Evolutionary conservation across 148 eudicot species (phyloP).

Genomic region (Rhododendron griersonianum): DNA sequence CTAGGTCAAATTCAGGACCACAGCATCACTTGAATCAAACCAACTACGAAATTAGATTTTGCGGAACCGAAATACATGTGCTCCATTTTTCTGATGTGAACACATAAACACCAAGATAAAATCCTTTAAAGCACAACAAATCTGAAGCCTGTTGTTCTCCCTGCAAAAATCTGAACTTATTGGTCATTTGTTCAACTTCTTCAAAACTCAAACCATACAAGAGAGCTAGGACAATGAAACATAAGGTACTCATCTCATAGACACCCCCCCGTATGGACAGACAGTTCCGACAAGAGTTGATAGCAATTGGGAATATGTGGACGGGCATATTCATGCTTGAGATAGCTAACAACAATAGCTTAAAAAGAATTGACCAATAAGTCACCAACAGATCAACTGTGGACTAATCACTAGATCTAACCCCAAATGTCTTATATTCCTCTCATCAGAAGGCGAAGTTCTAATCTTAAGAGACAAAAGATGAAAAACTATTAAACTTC

Average conservation of each 20-base stretch:
- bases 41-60: neutral
- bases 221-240: neutral
- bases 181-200: neutral
- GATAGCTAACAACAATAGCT: neutral
- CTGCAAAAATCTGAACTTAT: neutral
- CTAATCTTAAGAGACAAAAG: neutral
- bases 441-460: neutral
- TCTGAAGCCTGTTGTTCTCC: neutral
- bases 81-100: neutral
- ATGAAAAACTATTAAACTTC: neutral
- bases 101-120: neutral
- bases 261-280: neutral
- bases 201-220: neutral
- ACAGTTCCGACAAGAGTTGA: neutral
- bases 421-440: neutral
- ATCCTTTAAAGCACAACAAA: neutral
- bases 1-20: conserved; percentile 4
- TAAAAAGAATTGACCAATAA: neutral
- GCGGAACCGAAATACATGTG: neutral
- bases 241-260: neutral
- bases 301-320: neutral
- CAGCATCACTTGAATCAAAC: neutral
- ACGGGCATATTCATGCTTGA: neutral
- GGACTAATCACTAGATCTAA: neutral
- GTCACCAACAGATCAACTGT: neutral